Percentiles rank a stretch among this genome's conserved stretches.
phyloP scores from a whole-genome alignment of 352 stramenopile genomes.

The Blastocystis sp. region DNA sequence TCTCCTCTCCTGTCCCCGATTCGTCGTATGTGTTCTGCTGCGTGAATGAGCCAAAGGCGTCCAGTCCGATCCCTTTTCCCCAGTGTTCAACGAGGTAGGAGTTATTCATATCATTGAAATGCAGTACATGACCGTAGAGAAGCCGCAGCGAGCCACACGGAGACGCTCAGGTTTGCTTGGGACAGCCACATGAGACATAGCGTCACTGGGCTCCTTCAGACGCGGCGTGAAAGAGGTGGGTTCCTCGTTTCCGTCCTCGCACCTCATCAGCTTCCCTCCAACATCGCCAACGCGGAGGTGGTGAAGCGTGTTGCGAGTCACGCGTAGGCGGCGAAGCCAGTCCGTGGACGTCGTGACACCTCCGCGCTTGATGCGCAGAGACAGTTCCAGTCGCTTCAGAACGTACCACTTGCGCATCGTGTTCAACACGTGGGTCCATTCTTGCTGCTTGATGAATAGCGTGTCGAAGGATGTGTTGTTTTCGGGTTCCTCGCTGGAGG shows the following conservation, averaged over 20 bases:
- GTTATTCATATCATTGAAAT: background rate
- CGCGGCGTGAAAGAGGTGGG: background rate
- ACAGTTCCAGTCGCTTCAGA: background rate
- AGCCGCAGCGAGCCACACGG: background rate
- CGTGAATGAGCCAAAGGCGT: background rate
- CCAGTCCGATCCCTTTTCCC: constrained; percentile 22
- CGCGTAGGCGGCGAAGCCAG: background rate
- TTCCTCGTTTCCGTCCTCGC: background rate
- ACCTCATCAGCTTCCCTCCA: constrained; percentile 12
- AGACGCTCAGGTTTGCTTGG: background rate
- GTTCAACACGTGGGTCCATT: constrained; percentile 28
- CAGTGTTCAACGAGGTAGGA: constrained; percentile 4
- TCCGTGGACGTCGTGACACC: background rate
- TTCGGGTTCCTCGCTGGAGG: constrained; percentile 23
- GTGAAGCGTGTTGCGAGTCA: background rate
- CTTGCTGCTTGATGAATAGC: background rate
- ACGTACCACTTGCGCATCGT: background rate
- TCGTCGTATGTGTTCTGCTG: background rate
- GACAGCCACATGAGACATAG: background rate
- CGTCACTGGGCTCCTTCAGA: constrained; percentile 9
- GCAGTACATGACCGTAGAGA: constrained; percentile 44
- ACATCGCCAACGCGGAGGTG: background rate
- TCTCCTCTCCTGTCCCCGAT: background rate
- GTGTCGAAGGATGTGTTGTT: constrained; percentile 12
- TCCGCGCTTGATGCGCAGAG: background rate